phyloP scores from a whole-genome alignment of 345 rosid species.

The Sonneratia alba region DNA sequence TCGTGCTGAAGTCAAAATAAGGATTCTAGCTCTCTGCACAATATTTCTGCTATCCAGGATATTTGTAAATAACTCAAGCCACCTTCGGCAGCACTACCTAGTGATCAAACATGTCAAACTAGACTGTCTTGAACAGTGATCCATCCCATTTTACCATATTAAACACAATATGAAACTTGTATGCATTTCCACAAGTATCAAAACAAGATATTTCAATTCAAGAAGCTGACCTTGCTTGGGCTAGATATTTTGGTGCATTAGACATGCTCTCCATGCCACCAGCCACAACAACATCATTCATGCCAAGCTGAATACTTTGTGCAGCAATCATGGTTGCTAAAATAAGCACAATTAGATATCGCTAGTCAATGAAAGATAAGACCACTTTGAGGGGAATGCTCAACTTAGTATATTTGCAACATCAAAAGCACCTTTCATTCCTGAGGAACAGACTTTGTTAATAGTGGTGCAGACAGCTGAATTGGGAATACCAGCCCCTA shows the following conservation, averaged over 20 bases:
- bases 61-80: neutral
- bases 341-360: constrained; percentile 7
- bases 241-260: constrained; percentile 79
- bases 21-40: too few species aligned
- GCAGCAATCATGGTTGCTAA: constrained; percentile 85
- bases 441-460: constrained; percentile 91
- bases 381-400: neutral
- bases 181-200: neutral
- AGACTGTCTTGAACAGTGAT: neutral
- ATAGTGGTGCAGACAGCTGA: constrained; percentile 84
- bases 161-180: neutral
- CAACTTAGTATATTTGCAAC: neutral
- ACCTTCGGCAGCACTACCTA: neutral
- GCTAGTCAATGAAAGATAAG: neutral
- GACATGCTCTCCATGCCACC: constrained; percentile 99
- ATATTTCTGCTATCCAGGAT: neutral
- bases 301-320: constrained; percentile 69
- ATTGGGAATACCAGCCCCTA: constrained; percentile 86
- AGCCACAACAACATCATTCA: constrained; percentile 78
- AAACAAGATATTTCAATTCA: neutral
- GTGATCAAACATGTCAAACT: neutral
- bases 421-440: constrained; percentile 78
- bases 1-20: too few species aligned
- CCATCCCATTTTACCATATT: neutral
- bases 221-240: constrained; percentile 61